A percentile compares a stretch with the other conserved stretches of the same genome.
These are phyloP conservation scores for Anthostomella pinea DNA, from an alignment of 2,329 filamentous ascomycete genomes.

Conservation along the genomic window DNA sequence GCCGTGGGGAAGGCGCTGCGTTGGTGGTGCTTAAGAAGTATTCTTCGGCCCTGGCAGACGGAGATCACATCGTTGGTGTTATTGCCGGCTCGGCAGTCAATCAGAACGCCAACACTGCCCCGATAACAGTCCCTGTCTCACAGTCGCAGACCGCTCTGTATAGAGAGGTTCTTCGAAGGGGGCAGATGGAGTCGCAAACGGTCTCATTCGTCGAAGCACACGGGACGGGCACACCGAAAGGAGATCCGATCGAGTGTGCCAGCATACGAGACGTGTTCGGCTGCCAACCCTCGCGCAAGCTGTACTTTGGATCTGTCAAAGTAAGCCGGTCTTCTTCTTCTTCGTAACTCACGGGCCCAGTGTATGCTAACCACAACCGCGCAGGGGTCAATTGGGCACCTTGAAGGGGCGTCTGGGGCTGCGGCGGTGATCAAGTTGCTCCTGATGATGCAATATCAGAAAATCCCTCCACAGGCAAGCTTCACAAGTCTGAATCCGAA, in stretches of 20 bases:
- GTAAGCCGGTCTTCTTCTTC: no score
- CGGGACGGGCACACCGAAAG: slow-evolving; percentile 42
- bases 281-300: slow-evolving; percentile 2
- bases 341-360: no score
- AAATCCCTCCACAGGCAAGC: slow-evolving; percentile 34
- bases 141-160: slow-evolving; percentile 30
- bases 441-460: slow-evolving; percentile 24
- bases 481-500: slow-evolving; percentile 28
- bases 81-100: slow-evolving; percentile 36
- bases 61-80: slow-evolving; percentile 40
- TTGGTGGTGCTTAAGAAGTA: slow-evolving; percentile 47
- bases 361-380: no score
- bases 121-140: slow-evolving; percentile 38
- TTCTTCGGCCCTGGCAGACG: slow-evolving; percentile 42
- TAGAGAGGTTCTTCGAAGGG: slow-evolving; percentile 22
- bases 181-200: slow-evolving; percentile 15
- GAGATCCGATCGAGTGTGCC: slow-evolving; percentile 34
- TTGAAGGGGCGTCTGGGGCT: slow-evolving; percentile 32
- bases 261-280: slow-evolving; percentile 23
- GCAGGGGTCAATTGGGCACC: slow-evolving; percentile 34
- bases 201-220: slow-evolving; percentile 36
- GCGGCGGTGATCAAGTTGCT: slow-evolving; percentile 32
- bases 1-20: slow-evolving; percentile 46
- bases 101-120: slow-evolving; percentile 38
- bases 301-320: slow-evolving; percentile 33